Evolutionary conservation across 1,284 basidiomycete genomes (phyloP).

Genomic region (Rhodotorula glutinis): DNA sequence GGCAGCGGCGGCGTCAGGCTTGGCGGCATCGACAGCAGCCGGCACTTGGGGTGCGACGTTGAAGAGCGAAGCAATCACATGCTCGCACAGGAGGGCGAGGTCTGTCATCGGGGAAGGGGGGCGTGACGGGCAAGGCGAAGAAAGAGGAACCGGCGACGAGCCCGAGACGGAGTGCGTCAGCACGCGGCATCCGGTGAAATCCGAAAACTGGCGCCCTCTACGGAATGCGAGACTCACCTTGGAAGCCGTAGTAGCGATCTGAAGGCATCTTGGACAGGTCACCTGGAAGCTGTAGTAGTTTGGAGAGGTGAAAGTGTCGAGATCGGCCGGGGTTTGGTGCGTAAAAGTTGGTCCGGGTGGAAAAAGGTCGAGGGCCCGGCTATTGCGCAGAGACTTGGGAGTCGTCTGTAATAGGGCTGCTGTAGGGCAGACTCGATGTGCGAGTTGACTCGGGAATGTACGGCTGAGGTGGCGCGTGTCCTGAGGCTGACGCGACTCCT

Average conservation of each 20-base stretch:
- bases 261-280: constrained; percentile 6
- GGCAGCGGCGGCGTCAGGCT: constrained; percentile 13
- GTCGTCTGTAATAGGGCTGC: too few relatives aligned
- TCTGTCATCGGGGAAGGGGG: constrained; percentile 34
- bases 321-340: not conserved
- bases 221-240: constrained; percentile 13
- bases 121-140: too few relatives aligned
- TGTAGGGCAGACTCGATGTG: too few relatives aligned
- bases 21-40: constrained; percentile 29
- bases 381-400: too few relatives aligned
- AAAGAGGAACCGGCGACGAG: constrained; percentile 2
- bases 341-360: too few relatives aligned
- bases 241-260: constrained; percentile 37
- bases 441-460: too few relatives aligned
- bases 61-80: constrained; percentile 43
- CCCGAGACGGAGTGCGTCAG: not conserved
- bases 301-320: not conserved
- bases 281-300: not conserved
- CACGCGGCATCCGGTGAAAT: not conserved
- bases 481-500: not conserved
- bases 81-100: constrained; percentile 43
- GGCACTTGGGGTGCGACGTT: constrained; percentile 13
- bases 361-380: not conserved
- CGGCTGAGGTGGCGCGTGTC: not conserved
- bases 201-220: not conserved